phyloP scores from a whole-genome alignment of 2,329 filamentous ascomycete species.

The Exophiala lecanii-corni region DNA sequence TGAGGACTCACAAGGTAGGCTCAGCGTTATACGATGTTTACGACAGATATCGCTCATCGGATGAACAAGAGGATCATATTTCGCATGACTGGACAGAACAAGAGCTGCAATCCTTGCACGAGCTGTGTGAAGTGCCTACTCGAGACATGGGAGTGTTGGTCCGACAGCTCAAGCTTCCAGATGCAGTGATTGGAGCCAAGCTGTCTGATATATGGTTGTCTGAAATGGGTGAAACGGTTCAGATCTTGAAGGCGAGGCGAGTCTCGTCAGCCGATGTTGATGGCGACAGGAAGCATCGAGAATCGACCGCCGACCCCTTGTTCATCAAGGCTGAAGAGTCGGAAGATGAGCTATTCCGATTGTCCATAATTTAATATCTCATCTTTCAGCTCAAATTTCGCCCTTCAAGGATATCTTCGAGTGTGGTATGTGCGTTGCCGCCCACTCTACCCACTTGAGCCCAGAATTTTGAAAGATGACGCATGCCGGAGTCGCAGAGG shows the following conservation, averaged over 20 bases:
- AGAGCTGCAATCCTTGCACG: slow-evolving; percentile 11
- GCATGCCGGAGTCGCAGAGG: slow-evolving; percentile 47
- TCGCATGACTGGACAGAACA: slow-evolving; percentile 16
- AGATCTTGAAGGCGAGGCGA: neutral
- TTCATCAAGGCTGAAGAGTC: slow-evolving; percentile 15
- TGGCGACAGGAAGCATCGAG: neutral
- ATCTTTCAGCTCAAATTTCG: slow-evolving; percentile 25
- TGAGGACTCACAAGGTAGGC: slow-evolving; percentile 16
- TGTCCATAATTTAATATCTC: slow-evolving; percentile 1
- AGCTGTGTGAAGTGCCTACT: slow-evolving; percentile 13
- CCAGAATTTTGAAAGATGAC: slow-evolving; percentile 51
- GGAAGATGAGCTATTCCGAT: slow-evolving; percentile 14
- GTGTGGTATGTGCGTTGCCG: slow-evolving; percentile 40
- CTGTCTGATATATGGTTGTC: slow-evolving; percentile 23
- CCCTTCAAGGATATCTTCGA: slow-evolving; percentile 43
- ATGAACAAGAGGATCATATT: neutral
- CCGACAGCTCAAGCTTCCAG: slow-evolving; percentile 6
- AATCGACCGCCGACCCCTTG: neutral
- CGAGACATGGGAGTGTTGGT: slow-evolving; percentile 12
- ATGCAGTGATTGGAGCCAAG: slow-evolving; percentile 21
- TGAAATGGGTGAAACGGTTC: neutral
- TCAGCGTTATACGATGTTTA: slow-evolving; percentile 18
- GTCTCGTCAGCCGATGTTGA: neutral
- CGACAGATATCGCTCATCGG: slow-evolving; percentile 15
- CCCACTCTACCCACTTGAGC: slow-evolving; percentile 45